These are phyloP conservation scores for Potentilla sterilis DNA, from an alignment of 306 rosid genomes.

Conservation along the genomic window DNA sequence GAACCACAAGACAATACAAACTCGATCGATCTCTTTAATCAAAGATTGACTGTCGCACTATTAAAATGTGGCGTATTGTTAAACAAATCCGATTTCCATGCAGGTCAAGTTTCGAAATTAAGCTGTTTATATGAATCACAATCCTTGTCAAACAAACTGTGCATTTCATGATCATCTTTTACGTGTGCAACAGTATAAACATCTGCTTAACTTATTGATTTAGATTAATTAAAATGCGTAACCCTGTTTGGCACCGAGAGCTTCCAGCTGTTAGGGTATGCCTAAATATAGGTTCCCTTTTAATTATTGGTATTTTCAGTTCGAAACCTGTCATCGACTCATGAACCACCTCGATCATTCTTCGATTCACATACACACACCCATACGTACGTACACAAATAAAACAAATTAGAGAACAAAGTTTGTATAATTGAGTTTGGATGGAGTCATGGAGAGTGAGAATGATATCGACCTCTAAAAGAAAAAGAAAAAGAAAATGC, in stretches of 20 bases:
- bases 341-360: neutral
- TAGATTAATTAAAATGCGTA: constrained; percentile 1
- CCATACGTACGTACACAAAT: neutral
- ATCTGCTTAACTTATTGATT: neutral
- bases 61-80: neutral
- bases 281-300: neutral
- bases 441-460: neutral
- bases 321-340: neutral
- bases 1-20: neutral
- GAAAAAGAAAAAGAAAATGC: neutral
- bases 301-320: neutral
- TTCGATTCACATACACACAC: neutral
- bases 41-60: neutral
- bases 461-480: neutral
- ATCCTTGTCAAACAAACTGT: neutral
- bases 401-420: neutral
- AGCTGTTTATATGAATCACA: neutral
- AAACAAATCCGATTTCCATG: neutral
- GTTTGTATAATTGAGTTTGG: neutral
- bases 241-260: constrained; percentile 1
- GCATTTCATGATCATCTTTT: neutral
- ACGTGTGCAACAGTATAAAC: neutral
- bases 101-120: constrained; percentile 5
- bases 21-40: neutral
- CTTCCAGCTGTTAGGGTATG: neutral